Evolutionary conservation across 1,139 yeast species (phyloP), one percentile per base, ranked within the genome.

Genomic region (Wickerhamomyces sp.): DNA sequence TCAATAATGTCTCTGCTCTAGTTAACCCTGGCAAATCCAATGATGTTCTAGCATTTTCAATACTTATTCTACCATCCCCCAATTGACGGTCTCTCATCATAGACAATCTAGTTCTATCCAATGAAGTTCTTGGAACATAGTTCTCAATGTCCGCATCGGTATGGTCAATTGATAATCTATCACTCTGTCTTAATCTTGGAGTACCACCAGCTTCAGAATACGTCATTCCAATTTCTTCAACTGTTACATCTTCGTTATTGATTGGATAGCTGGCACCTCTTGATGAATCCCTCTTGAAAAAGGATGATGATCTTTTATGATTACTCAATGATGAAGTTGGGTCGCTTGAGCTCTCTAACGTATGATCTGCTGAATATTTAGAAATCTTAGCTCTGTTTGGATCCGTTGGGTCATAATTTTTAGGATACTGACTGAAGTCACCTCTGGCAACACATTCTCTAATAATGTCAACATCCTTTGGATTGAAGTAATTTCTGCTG

Each of bases 391-490:
- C 62, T 48, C 69, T 60, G 44, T 63, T 55, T 29, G 70, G 70
- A 55, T 80, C 87, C 2, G 86, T 76, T 35, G 88, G 89, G 51
- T 81, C 85, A 56, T 81, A 76, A 40, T 68, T 67, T 12, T 61
- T 61, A 7, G 83, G 81, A 49, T 50, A 52, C 7, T 68, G 70
- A 46, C 66, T 75, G 43, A 72, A 74, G 50, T 78, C 80, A 15
- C 87, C 87, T 43, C 72, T 63, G 26, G 59, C 60, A 29, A 70
- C 75, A 57, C 83, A 76, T 63, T 92, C 97, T 49, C 97, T 72
- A 44, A 92, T 75, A 48, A 92, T 80, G 58, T 92, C 97, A 44
- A 86, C 70, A 61, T 92, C 97, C 40, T 67, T 68, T 9, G 98
- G 98, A 55, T 64, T 65, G 58, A 70, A 78, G 32, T 84, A 60